These are phyloP conservation scores for Lyophyllum atratum DNA, from an alignment of 768 basidiomycete species.

Conservation along the genomic window DNA sequence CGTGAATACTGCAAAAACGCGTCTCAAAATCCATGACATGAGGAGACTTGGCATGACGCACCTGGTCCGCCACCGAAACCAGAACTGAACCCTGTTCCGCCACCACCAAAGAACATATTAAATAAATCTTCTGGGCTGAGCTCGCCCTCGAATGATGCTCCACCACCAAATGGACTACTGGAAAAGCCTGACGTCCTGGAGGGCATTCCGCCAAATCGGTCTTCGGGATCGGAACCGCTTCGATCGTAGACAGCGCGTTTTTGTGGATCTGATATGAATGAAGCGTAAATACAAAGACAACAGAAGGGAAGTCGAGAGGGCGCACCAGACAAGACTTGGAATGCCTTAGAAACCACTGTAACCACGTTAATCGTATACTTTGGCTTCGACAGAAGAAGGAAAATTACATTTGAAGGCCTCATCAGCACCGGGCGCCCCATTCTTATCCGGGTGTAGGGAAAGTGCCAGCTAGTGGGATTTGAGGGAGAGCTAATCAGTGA, in stretches of 20 bases:
- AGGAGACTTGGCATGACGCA: slow-evolving; percentile 22
- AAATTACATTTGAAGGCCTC: slow-evolving; percentile 95
- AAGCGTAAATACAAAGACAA: slow-evolving; percentile 5
- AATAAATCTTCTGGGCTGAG: slow-evolving; percentile 95
- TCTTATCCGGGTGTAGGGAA: slow-evolving; percentile 90
- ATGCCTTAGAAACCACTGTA: slow-evolving; percentile 96
- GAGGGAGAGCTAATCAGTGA: background rate
- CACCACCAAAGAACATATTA: slow-evolving; percentile 97
- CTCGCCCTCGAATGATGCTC: slow-evolving; percentile 72
- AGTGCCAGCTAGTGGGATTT: slow-evolving; percentile 66
- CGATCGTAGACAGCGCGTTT: slow-evolving; percentile 87
- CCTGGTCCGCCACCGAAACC: slow-evolving; percentile 61
- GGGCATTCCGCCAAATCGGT: slow-evolving; percentile 71
- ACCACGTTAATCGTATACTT: slow-evolving; percentile 4
- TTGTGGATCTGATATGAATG: slow-evolving; percentile 62
- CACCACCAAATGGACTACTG: slow-evolving; percentile 48
- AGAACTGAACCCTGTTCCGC: slow-evolving; percentile 51
- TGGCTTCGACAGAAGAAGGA: background rate
- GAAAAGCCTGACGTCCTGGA: slow-evolving; percentile 54
- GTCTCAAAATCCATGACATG: slow-evolving; percentile 1
- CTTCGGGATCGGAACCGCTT: slow-evolving; percentile 87
- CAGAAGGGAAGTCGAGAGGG: background rate
- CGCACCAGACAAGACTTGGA: slow-evolving; percentile 86
- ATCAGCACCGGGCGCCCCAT: slow-evolving; percentile 96
- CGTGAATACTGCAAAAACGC: slow-evolving; percentile 59